Conservation (phyloP, 2,329 filamentous ascomycete genomes). For the Thielaviopsis musarum region DNA sequence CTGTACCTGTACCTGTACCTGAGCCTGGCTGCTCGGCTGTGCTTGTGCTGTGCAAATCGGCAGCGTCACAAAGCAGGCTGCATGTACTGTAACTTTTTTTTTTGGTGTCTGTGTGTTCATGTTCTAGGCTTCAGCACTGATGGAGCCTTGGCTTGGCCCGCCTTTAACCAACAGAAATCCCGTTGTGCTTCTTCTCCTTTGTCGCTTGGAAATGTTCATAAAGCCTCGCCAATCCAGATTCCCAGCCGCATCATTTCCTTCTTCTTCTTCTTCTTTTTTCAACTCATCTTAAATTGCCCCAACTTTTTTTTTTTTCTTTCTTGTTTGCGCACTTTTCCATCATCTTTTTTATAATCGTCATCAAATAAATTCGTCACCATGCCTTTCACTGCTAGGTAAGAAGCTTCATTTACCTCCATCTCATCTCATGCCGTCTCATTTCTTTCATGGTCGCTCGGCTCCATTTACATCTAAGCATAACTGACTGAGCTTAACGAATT, state of each 20-base stretch:
- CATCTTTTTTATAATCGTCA: not conserved
- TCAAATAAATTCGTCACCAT: constrained; percentile 23
- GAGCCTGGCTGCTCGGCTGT: not conserved
- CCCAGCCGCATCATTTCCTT: not conserved
- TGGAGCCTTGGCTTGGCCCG: not conserved
- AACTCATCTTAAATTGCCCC: not conserved
- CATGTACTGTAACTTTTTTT: not conserved
- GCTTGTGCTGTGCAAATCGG: not conserved
- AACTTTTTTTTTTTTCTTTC: not conserved
- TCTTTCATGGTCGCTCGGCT: not conserved
- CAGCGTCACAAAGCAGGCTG: too few relatives aligned
- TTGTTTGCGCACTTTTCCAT: not conserved
- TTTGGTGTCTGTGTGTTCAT: not conserved
- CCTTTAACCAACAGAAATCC: not conserved
- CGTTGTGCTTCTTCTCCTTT: not conserved
- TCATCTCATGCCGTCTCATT: not conserved
- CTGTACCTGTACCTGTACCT: not conserved
- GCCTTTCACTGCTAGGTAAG: constrained; percentile 43
- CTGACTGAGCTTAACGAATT: not conserved
- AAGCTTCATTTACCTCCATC: not conserved
- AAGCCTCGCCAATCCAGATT: not conserved
- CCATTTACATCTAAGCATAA: too few relatives aligned
- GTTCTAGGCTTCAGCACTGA: not conserved
- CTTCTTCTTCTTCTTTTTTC: not conserved
- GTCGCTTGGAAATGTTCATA: not conserved